A percentile compares a stretch with the other conserved stretches of the same genome.
Conservation (phyloP, 2,329 filamentous ascomycete species). For the Ophiostoma fasciatum region DNA sequence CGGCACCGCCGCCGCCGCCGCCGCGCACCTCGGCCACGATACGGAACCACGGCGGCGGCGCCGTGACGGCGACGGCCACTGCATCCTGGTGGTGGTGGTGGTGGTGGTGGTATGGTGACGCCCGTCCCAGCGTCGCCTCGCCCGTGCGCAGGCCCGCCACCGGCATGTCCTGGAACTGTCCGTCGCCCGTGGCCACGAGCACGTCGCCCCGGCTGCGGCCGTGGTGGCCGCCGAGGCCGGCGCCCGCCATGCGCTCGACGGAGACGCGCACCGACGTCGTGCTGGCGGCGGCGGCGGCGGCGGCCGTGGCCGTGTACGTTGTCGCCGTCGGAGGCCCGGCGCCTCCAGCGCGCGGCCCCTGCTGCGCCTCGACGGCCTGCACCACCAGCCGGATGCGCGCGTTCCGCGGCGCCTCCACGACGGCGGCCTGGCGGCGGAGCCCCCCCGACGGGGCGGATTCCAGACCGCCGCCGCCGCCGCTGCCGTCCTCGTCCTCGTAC, state of each 20-base stretch:
- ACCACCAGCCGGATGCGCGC: conserved; percentile 44
- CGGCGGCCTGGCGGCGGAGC: conserved; percentile 25
- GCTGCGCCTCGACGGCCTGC: conserved; percentile 9
- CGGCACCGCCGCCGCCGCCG: no score
- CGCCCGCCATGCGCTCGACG: conserved; percentile 54
- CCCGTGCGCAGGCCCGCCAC: conserved; percentile 21
- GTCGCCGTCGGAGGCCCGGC: no score
- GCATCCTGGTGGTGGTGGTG: not conserved
- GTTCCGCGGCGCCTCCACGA: conserved; percentile 28
- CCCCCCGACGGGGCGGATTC: no score
- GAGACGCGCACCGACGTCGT: conserved; percentile 46
- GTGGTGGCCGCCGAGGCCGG: not conserved
- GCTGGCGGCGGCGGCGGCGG: conserved; percentile 14
- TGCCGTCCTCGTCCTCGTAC: no score
- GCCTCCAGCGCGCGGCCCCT: no score
- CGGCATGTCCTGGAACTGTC: conserved; percentile 56
- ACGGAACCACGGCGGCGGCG: conserved; percentile 45
- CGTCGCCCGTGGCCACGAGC: conserved; percentile 53
- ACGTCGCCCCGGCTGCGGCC: conserved; percentile 32
- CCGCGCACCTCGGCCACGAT: conserved; percentile 62
- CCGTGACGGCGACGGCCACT: conserved; percentile 39
- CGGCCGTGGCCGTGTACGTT: conserved; percentile 14
- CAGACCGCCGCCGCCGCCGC: not conserved
- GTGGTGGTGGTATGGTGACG: not conserved
- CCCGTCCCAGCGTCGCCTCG: conserved; percentile 6